Evolutionary conservation across 1,284 basidiomycete species (phyloP), one percentile per base, ranked within the genome.

Genomic region (Sparassis latifolia): DNA sequence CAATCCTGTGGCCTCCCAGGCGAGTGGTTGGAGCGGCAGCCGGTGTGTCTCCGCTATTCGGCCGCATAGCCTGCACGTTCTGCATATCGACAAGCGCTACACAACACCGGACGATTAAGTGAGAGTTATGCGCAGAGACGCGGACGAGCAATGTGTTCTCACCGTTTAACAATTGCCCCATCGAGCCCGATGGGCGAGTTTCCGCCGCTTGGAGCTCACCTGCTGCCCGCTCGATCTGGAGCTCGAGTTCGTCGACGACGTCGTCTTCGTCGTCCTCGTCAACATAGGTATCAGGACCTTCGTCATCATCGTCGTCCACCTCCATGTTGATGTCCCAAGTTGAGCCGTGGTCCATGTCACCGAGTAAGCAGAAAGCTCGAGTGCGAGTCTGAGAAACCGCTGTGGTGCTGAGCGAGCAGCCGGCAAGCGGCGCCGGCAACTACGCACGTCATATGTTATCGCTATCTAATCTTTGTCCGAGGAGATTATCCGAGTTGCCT

Each of bases 291-390:
- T 54, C 51, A 56, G 65, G 47, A 55, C 65, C 47, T 61, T 69
- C 29, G 3, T 57, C 62, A 32, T 59, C 68, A n/a, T 55, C 63
- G 31, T 42, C 48, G 29, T 45, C 39, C 2, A 46, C 50, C 37
- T 58, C 56, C 44, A 59, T 55, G 10, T 64, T 64, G 6, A 69
- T 65, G 9, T 65, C 39, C 44, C 49, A 45, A n/a, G 44, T 33
- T 20, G 32, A 32, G 33, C 33, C 27, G 30, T n/a, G 7, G 31
- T 28, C 10, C 45, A 37, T 49, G 44, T 37, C 20, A 20, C 20
- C 20, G 20, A 20, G 20, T 20, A 20, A 20, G 20, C 20, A 20
- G 20, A 20, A 20, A 20, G 20, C 20, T 20, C 20, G 20, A 20
- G 20, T 20, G 20, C 20, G 20, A 20, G 20, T 20, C 20, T 20